Evolutionary conservation across 305 asterid species (phyloP), one percentile per base, ranked within the genome.

Genomic region (Fraxinus dipetala): DNA sequence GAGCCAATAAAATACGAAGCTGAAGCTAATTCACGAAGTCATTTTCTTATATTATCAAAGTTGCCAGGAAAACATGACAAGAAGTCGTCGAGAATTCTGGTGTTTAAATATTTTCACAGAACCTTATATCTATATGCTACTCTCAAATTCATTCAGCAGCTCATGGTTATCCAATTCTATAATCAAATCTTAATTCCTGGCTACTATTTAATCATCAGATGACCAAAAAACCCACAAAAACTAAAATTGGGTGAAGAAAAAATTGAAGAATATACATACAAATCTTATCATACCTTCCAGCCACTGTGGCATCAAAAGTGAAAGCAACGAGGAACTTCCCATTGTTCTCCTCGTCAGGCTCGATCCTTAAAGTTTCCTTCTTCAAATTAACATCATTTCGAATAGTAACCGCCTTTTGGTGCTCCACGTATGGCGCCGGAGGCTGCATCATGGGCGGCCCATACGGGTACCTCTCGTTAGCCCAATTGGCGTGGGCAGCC

Each of bases 361-460:
- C 98, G 79, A 96, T 92, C 56, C 92, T 86, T 80, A 94, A 65
- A 85, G 97, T 93, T 85, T 96, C 99, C 90, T 96, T 96, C 90
- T 94, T 96, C 84, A 96, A 76, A 88, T 96, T 96, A 78, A 96
- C 98, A 83, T 94, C 98, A 56, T 96, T 96, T 77, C 98, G 83
- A 75, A 96, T 96, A 69, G 98, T 96, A 22, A 96, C 97, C 78
- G 99, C 98, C 87, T 96, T 94, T 89, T 96, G 98, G 73, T 96
- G 98, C 89, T 94, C 99, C 81, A 96, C 97, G 73, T 89, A 93
- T 0, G 97, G 93, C 13, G 93, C 85, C 20, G 89, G 91, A 0
- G 90, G 85, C 38, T 84, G 97, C 90, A 91, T 83, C 94, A 89
- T 81, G 0, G 94, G 93, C 18, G 94, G 93, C 22, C 92, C 97